Conservation (phyloP, 345 rosid species). For the Erysimum cheiranthoides region DNA sequence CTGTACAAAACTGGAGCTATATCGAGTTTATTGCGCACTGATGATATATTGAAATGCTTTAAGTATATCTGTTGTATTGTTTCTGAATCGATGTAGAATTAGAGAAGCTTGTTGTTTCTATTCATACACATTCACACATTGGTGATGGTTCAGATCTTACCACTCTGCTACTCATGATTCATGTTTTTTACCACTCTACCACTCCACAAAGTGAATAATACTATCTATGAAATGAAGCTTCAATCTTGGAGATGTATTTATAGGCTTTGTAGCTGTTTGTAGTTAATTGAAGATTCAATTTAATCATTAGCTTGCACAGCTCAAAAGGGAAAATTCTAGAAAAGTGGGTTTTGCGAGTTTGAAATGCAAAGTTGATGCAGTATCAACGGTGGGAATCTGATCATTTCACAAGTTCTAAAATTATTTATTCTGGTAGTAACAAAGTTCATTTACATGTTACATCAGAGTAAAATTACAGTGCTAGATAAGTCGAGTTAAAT, state of each 20-base stretch:
- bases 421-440: no score
- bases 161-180: conserved; percentile 9
- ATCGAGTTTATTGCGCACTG: not conserved
- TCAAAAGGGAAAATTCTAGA: no score
- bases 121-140: conserved; percentile 33
- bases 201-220: conserved; percentile 11
- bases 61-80: conserved; percentile 30
- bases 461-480: conserved; percentile 2
- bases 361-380: no score
- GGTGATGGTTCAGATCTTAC: conserved; percentile 24
- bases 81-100: conserved; percentile 27
- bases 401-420: no score
- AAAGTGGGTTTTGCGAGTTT: no score
- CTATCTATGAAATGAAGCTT: conserved; percentile 19
- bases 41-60: conserved; percentile 27
- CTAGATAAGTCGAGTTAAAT: not conserved
- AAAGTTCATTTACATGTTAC: no score
- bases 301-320: no score
- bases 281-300: no score
- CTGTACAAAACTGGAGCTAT: conserved; percentile 41
- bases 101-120: conserved; percentile 20
- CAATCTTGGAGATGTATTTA: conserved; percentile 11
- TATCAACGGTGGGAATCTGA: no score
- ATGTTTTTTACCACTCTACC: not conserved
- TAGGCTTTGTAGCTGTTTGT: not conserved